Evolutionary conservation across 305 asterid genomes (phyloP), one percentile per base, ranked within the genome.

Genomic region (Solanum hybrid): DNA sequence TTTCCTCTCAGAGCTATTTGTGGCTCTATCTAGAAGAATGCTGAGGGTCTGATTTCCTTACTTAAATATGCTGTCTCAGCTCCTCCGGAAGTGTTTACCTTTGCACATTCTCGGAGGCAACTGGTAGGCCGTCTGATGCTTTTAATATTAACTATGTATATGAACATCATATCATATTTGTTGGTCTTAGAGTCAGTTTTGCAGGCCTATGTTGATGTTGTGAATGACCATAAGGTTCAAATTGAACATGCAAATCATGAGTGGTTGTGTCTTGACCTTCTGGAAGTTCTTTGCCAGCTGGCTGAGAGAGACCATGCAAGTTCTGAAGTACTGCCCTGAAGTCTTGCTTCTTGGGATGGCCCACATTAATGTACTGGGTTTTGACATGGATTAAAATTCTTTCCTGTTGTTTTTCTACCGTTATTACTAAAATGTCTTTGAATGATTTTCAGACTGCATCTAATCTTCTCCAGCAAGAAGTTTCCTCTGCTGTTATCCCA

Each of bases 241-340:
- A 91, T 91, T 86, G 96, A 94, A 40, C 92, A 91, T 90, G 88
- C 91, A 81, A 94, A 96, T 91, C 95, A 92, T 87, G 98, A 98
- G 29, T 97, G 99, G 99, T 90, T 92, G 88, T 96, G 98, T 91
- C 94, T 82, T 79, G 98, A 97, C 84, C 94, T 97, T 26, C 92
- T 97, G 91, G 97, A 97, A 94, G 96, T 95, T 87, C 86, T 97
- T 91, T 97, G 99, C 89, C 95, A 93, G 92, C 92, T 97, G 89
- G 94, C 99, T 89, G 99, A 97, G 91, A 94, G 93, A 94, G 99
- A 99, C 35, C 97, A 97, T 94, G 98, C 99, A 88, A 95, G 92
- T 92, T 88, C 89, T 89, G 98, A 92, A 92, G 90, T 91, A 92
- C 91, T 97, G 94, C 94, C 98, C 99, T 16, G 98, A 97, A 94